A percentile compares a stretch with the other conserved stretches of the same genome.
These are phyloP conservation scores for Eimeria zaria DNA, from an alignment of 169 alveolate genomes.

Conservation along the genomic window DNA sequence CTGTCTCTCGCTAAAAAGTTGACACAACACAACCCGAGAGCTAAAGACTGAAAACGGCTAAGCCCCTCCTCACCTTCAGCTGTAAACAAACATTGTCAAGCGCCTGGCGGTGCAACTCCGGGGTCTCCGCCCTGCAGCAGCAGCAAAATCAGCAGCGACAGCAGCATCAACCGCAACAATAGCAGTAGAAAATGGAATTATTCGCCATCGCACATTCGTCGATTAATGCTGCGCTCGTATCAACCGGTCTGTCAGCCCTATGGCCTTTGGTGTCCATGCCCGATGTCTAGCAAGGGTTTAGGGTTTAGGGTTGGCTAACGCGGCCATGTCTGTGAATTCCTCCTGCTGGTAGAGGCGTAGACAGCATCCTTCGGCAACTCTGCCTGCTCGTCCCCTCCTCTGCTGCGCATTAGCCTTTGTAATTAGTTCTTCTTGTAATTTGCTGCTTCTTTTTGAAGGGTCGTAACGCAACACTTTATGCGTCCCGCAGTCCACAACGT, in stretches of 20 bases:
- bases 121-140: constrained; percentile 69
- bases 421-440: constrained; percentile 98
- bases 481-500: constrained; percentile 99
- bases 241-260: too few species aligned
- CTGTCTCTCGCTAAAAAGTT: too few species aligned
- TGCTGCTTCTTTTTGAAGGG: constrained; percentile 98
- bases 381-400: constrained; percentile 99
- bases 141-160: constrained; percentile 1
- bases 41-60: too few species aligned
- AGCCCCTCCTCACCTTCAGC: constrained; percentile 79
- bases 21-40: too few species aligned
- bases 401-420: constrained; percentile 99
- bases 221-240: too few species aligned
- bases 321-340: constrained; percentile 88
- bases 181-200: background rate
- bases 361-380: constrained; percentile 99
- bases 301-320: background rate
- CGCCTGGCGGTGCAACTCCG: constrained; percentile 79
- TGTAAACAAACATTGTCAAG: constrained; percentile 79
- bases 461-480: constrained; percentile 99
- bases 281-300: background rate
- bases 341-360: constrained; percentile 98
- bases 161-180: background rate
- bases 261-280: background rate
- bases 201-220: background rate